Percentiles rank a stretch among this genome's conserved stretches.
Conservation (phyloP, 2,329 filamentous ascomycete species). For the Neurospora sp. region DNA sequence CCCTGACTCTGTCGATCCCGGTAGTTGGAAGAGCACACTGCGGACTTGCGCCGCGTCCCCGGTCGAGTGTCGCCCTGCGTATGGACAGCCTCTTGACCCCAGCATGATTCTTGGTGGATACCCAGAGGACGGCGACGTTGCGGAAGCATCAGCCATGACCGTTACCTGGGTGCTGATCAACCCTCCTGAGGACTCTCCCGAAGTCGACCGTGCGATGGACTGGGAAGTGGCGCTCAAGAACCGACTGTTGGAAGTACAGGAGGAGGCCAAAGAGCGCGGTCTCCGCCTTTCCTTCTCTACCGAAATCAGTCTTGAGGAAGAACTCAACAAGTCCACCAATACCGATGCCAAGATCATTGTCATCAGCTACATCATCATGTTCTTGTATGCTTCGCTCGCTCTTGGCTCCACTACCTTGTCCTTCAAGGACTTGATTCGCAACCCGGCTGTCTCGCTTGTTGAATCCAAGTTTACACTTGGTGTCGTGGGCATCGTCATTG, state of each 20-base stretch:
- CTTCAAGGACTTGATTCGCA: conserved; percentile 65
- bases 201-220: conserved; percentile 68
- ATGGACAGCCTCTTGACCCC: conserved; percentile 79
- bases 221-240: conserved; percentile 77
- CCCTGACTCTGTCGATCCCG: conserved; percentile 48
- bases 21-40: conserved; percentile 64
- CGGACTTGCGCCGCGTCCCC: conserved; percentile 68
- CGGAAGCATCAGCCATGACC: conserved; percentile 70
- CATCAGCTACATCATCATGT: conserved; percentile 98
- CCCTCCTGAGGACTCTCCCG: conserved; percentile 60
- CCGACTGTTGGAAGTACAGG: conserved; percentile 66
- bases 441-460: conserved; percentile 76
- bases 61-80: conserved; percentile 76
- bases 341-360: conserved; percentile 95
- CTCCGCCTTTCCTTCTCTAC: conserved; percentile 89
- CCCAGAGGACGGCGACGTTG: conserved; percentile 51
- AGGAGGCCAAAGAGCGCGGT: conserved; percentile 67
- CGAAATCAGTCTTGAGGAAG: conserved; percentile 88
- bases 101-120: conserved; percentile 81
- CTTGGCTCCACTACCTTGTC: conserved; percentile 81
- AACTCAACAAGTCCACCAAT: conserved; percentile 96
- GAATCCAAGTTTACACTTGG: conserved; percentile 96
- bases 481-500: conserved; percentile 89
- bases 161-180: conserved; percentile 95
- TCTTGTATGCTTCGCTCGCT: conserved; percentile 88